phyloP scores from a whole-genome alignment of 1,139 yeast species.

The Pichia sp. region DNA sequence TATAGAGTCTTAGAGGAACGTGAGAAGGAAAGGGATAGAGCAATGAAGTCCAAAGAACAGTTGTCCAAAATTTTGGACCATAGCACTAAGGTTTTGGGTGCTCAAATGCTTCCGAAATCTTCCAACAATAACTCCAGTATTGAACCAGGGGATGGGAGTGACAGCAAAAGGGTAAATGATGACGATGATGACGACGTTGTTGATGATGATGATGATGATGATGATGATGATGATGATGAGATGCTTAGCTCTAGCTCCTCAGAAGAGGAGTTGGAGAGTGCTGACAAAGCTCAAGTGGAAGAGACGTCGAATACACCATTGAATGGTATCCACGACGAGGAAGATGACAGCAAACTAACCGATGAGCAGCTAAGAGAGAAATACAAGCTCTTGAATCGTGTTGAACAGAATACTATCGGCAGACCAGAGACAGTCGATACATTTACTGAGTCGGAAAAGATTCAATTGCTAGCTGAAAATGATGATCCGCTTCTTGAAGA shows the following conservation, averaged over 20 bases:
- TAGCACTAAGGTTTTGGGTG: constrained; percentile 83
- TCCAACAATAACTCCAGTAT: constrained; percentile 15
- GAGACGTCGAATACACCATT: neutral
- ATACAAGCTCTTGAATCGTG: constrained; percentile 42
- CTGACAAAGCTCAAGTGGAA: constrained; percentile 24
- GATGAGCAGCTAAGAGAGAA: constrained; percentile 61
- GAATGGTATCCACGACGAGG: constrained; percentile 18
- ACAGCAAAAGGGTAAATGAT: too few relatives aligned
- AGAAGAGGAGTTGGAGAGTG: constrained; percentile 15
- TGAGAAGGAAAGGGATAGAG: constrained; percentile 64
- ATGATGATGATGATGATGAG: constrained; percentile 20
- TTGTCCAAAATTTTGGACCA: constrained; percentile 84
- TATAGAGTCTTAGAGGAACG: constrained; percentile 43
- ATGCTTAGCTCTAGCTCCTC: constrained; percentile 7
- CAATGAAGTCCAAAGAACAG: constrained; percentile 78
- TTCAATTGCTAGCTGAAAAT: constrained; percentile 14
- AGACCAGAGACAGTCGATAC: constrained; percentile 2
- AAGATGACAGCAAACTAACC: constrained; percentile 49
- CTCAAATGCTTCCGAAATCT: constrained; percentile 50
- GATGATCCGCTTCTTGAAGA: constrained; percentile 19
- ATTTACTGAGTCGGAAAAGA: neutral
- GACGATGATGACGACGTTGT: constrained; percentile 16
- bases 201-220: constrained; percentile 24
- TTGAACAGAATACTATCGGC: neutral
- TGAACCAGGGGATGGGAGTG: constrained; percentile 1